A percentile compares a stretch with the other conserved stretches of the same genome.
These are phyloP conservation scores for Kluyveromyces sp. DNA, from an alignment of 1,139 yeast genomes.

Conservation along the genomic window DNA sequence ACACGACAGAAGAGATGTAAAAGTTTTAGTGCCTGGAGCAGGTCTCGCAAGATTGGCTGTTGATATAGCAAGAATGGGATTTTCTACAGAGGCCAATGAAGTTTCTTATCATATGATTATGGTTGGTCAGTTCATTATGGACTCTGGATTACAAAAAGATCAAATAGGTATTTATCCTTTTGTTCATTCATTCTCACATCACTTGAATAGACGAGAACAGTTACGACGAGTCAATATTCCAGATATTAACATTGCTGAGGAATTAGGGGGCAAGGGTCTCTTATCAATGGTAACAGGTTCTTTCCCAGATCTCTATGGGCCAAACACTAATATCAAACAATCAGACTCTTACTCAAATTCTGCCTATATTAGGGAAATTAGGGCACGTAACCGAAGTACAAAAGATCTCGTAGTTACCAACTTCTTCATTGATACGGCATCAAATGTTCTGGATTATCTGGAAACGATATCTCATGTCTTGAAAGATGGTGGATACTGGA, in stretches of 20 bases:
- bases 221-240: constrained; percentile 46
- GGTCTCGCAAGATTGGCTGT: constrained; percentile 76
- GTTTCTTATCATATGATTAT: constrained; percentile 75
- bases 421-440: constrained; percentile 75
- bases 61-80: constrained; percentile 62
- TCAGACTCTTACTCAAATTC: constrained; percentile 38
- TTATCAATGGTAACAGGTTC: constrained; percentile 81
- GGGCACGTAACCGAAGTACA: constrained; percentile 32
- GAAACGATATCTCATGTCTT: constrained; percentile 49
- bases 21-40: constrained; percentile 71
- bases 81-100: constrained; percentile 78
- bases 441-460: constrained; percentile 63
- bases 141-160: constrained; percentile 39
- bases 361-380: constrained; percentile 30
- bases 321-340: constrained; percentile 32
- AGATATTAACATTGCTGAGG: constrained; percentile 39
- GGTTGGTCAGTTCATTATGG: constrained; percentile 57
- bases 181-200: constrained; percentile 45
- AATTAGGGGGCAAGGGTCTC: constrained; percentile 42
- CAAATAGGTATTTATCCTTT: constrained; percentile 45
- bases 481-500: constrained; percentile 57
- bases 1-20: constrained; percentile 34
- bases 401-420: constrained; percentile 60
- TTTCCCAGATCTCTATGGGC: constrained; percentile 69
- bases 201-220: constrained; percentile 39